Evolutionary conservation across 2,329 filamentous ascomycete species (phyloP).

Genomic region (Venturiaceae sp.): DNA sequence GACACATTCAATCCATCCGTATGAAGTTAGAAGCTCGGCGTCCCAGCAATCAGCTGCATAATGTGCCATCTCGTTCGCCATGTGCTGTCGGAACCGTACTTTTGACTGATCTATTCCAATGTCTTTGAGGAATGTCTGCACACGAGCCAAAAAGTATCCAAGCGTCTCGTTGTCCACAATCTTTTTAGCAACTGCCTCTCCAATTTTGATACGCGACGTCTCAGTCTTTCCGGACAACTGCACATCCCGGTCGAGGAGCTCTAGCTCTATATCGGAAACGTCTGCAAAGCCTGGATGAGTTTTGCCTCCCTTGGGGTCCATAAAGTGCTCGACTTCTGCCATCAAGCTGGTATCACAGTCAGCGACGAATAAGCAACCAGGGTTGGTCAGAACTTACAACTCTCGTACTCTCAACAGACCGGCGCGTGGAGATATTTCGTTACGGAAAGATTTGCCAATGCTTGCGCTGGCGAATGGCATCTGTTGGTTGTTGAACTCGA

Average conservation of each 20-base stretch:
- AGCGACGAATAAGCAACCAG: too few species aligned
- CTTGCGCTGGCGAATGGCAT: slow-evolving; percentile 98
- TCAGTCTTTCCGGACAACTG: slow-evolving; percentile 81
- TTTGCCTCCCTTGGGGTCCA: slow-evolving; percentile 90
- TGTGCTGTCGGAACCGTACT: slow-evolving; percentile 94
- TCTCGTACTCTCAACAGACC: slow-evolving; percentile 91
- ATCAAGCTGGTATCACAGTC: too few species aligned
- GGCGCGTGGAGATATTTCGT: slow-evolving; percentile 89
- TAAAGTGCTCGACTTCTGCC: slow-evolving; percentile 98
- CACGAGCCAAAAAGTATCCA: slow-evolving; percentile 92
- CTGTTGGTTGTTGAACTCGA: slow-evolving; percentile 88
- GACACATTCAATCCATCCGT: slow-evolving; percentile 97
- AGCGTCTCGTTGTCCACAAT: slow-evolving; percentile 96
- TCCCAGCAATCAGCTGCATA: slow-evolving; percentile 98
- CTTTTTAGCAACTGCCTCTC: slow-evolving; percentile 71
- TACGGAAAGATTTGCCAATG: slow-evolving; percentile 96
- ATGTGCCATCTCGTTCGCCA: slow-evolving; percentile 84
- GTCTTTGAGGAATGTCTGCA: slow-evolving; percentile 80
- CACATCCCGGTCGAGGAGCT: slow-evolving; percentile 73
- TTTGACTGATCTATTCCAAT: slow-evolving; percentile 82
- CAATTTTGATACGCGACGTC: slow-evolving; percentile 64
- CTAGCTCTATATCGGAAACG: slow-evolving; percentile 73
- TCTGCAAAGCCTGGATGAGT: slow-evolving; percentile 84
- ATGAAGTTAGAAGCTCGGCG: slow-evolving; percentile 81
- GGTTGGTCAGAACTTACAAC: too few species aligned